Conservation (phyloP, 306 rosid genomes). For the Casuarina glauca region DNA sequence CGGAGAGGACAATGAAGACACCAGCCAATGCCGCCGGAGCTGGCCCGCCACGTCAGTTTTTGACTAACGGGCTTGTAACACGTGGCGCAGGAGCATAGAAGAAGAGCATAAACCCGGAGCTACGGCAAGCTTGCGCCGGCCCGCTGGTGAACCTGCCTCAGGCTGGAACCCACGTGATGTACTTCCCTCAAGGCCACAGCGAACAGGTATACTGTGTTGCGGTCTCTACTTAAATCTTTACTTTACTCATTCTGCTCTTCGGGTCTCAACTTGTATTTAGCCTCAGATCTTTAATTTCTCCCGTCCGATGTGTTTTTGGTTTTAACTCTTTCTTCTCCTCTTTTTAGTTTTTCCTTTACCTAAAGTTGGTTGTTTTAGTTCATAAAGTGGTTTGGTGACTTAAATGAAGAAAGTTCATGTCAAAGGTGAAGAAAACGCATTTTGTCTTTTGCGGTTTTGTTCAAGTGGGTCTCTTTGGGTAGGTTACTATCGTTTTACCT, state of each 20-base stretch:
- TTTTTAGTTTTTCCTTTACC: neutral
- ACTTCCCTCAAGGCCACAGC: constrained; percentile 96
- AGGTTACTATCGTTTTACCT: neutral
- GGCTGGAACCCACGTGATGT: constrained; percentile 80
- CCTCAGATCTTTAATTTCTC: neutral
- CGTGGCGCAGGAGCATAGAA: constrained; percentile 48
- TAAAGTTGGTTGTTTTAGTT: neutral
- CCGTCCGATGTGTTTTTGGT: neutral
- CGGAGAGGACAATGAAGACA: constrained; percentile 57
- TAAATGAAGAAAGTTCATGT: neutral
- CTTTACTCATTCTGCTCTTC: neutral
- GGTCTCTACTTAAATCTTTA: neutral
- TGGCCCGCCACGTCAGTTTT: constrained; percentile 26
- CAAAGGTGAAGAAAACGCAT: neutral
- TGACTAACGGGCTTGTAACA: constrained; percentile 24
- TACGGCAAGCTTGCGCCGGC: constrained; percentile 98
- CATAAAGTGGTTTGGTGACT: constrained; percentile 12
- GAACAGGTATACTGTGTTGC: constrained; percentile 57
- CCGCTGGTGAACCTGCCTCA: constrained; percentile 86
- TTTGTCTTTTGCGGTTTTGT: neutral
- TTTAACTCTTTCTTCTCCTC: neutral
- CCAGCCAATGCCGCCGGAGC: constrained; percentile 48
- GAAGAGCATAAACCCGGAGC: constrained; percentile 74
- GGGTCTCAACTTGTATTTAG: neutral
- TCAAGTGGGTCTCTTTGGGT: neutral